Base-by-base conservation (phyloP, 108 stramenopile genomes). In the Schizochytrium sp. region DNA sequence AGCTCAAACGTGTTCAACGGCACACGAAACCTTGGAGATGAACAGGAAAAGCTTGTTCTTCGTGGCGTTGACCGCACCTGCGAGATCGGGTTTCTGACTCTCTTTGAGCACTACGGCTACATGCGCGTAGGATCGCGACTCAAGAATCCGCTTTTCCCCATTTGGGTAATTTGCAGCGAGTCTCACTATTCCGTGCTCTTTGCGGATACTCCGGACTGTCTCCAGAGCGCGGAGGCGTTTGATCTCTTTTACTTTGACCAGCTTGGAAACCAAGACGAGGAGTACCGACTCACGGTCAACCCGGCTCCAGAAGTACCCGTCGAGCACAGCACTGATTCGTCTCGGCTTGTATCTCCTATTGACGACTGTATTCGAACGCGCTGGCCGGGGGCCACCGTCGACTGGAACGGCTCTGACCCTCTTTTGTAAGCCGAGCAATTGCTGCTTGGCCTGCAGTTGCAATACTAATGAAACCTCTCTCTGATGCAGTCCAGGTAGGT, bases 101-200 rank as follows among this genome's bases (percentile, higher is more conserved):
- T 92, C 34, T 92, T 92, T 41, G 93, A 93, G 89, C 92, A 92
- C 29, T 93, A 91, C 87, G 90, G 88, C 44, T 47, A 91, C 76
- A 72, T 91, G 76, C 60, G 45, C 43, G 92, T 92, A 45, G 93
- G 93, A 5, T 57, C 43, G 3, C 34, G 34, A 6, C 58, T 92
- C 72, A 94, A 94, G 92, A 58, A 43, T 5, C 93, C 93, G 12
- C 58, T 45, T 89, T 5, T 12, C 5, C 93, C 93, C 19, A 45
- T 94, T 4, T 94, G 92, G 92, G 93, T 94, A 3, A 72, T 94
- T 51, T 92, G 93, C 88, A 91, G 91, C 55, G 92, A 93, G 60
- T 90, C 90, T 51, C 93, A 94, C 87, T 94, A 92, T 88, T 89
- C 92, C 18, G 90, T 89, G 25, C 87, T 93, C 5, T 93, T 89